Base-by-base conservation (phyloP, 352 stramenopile species). In the Phytophthora meadii region DNA sequence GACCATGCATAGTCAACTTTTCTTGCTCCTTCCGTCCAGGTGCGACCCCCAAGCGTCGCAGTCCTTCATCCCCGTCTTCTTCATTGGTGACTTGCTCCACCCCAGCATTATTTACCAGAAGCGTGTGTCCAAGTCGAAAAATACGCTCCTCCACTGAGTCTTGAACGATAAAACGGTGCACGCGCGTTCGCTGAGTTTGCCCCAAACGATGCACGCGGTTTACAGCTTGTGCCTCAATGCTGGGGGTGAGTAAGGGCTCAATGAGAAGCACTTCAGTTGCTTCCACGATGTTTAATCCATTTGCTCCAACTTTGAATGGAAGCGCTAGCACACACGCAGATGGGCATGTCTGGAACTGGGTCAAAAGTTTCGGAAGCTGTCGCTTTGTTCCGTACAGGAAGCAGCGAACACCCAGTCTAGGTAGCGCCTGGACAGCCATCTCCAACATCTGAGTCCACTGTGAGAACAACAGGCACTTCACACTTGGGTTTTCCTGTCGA, bases 281-380 rank as follows among this genome's bases (percentile, higher is more conserved):
- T 45, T 98, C 90, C 6, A 97, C 76, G 2, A 98, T 70, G 54
- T 96, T 98, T n/a, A 98, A 74, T 8, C 94, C 93, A 59, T 97
- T 96, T 2, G 90, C 92, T 22, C 89, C 93, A 28, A 96, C 77
- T 68, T 96, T 96, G 36, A 97, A 92, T 10, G 84, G 85, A 45
- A 97, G 41, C 22, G 84, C 79, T 6, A 97, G 72, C 45, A 92
- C 82, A 59, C 82, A 89, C 5, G 81, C 76, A 1, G 73, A 68
- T 15, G 73, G 56, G 40, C 67, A 81, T 1, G 59, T 48, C 53
- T 90, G 84, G 54, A 94, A 94, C 15, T 81, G 56, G n/a, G 73
- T 44, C 37, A 91, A 37, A 32, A 80, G 63, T 3, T 60, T 70
- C 1, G 70, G 71, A 32, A 91, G 80, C 37, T 74, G 68, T 28